Percentiles rank a stretch among this genome's conserved stretches.
Evolutionary conservation across 495 filamentous ascomycete species (phyloP).

Genomic region (Neurospora pannonica): DNA sequence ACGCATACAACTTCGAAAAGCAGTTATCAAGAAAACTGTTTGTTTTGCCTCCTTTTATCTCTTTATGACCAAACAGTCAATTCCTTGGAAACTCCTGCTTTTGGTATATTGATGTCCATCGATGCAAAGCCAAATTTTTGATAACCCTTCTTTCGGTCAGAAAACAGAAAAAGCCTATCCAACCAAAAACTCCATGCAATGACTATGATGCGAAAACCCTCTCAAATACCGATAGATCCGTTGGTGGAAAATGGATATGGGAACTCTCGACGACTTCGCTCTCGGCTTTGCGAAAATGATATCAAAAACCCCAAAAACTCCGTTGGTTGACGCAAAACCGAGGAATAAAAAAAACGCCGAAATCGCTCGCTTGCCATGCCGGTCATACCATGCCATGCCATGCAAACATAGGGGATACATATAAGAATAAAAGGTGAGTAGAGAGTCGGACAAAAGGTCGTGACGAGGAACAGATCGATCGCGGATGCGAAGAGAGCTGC

Average conservation of each 20-base stretch:
- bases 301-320: background rate
- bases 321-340: background rate
- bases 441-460: background rate
- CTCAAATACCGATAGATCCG: background rate
- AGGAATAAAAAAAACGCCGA: background rate
- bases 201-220: background rate
- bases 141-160: background rate
- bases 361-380: slow-evolving; percentile 5
- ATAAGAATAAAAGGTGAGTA: background rate
- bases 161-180: background rate
- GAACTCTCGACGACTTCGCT: background rate
- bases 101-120: background rate
- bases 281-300: background rate
- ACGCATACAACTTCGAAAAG: background rate
- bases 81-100: background rate
- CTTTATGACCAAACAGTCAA: background rate
- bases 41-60: background rate
- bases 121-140: background rate
- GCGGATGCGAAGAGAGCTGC: background rate
- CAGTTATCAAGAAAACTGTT: background rate
- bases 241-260: background rate
- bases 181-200: background rate
- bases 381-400: slow-evolving; percentile 1
- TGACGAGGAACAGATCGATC: background rate
- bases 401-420: background rate